Percentiles rank a stretch among this genome's conserved stretches.
phyloP scores from a whole-genome alignment of 495 filamentous ascomycete species.

The Penicillium samsonianum region DNA sequence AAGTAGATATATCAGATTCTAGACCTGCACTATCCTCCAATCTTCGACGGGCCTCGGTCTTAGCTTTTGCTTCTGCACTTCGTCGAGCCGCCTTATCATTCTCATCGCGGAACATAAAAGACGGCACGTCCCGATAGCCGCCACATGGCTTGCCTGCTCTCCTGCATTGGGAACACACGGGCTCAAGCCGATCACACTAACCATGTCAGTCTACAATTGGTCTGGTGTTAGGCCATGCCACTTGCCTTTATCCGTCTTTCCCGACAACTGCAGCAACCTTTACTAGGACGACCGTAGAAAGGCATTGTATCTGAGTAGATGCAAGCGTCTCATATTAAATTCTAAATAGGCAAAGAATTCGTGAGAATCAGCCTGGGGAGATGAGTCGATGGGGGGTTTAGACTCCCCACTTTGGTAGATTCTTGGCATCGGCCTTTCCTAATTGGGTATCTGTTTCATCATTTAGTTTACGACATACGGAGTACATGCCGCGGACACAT shows the following conservation, averaged over 20 bases:
- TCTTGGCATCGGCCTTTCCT: constrained; percentile 9
- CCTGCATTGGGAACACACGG: constrained; percentile 29
- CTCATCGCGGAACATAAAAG: constrained; percentile 27
- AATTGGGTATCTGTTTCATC: constrained; percentile 9
- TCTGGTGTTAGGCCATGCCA: background rate
- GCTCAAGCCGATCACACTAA: constrained; percentile 30
- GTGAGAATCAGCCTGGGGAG: background rate
- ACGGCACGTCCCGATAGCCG: constrained; percentile 26
- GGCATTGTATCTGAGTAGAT: constrained; percentile 16
- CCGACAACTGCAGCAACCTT: constrained; percentile 27
- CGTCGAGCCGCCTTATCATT: constrained; percentile 26
- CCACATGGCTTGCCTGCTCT: constrained; percentile 27
- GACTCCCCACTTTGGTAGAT: background rate
- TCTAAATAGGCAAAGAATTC: constrained; percentile 9
- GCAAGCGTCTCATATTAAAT: background rate
- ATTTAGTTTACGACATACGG: background rate
- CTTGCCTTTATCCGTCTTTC: constrained; percentile 28
- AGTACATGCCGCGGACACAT: too few relatives aligned
- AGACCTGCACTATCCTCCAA: constrained; percentile 6
- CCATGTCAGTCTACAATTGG: background rate
- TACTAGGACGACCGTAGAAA: constrained; percentile 28
- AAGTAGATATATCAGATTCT: background rate
- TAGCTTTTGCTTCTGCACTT: constrained; percentile 21
- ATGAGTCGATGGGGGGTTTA: background rate
- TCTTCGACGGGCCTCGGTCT: constrained; percentile 14